Conservation (phyloP, 208 protist genomes). For the Leishmania turanica region DNA sequence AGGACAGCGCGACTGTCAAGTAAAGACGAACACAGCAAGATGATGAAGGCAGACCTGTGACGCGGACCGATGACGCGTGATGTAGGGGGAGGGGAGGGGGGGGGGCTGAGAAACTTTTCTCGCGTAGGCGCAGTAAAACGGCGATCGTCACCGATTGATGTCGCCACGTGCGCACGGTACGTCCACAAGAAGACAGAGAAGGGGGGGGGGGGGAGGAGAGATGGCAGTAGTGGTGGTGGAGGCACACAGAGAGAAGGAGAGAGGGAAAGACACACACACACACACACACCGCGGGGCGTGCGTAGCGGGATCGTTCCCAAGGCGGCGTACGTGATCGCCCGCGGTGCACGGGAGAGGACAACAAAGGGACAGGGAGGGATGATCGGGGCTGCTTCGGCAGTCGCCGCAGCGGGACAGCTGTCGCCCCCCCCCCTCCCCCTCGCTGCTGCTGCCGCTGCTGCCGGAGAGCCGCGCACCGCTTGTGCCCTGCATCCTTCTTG, state of each 20-base stretch:
- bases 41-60: background rate
- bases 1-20: background rate
- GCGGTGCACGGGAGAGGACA: background rate
- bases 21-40: background rate
- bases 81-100: background rate
- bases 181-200: background rate
- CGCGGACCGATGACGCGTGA: background rate
- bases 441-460: background rate
- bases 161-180: background rate
- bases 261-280: slow-evolving; percentile 6
- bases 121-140: background rate
- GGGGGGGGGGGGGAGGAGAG: too few species aligned
- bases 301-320: background rate
- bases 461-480: background rate
- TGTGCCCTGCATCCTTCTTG: background rate
- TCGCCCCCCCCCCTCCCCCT: too few species aligned
- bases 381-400: background rate
- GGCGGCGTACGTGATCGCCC: background rate
- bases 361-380: too few species aligned
- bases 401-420: background rate
- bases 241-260: slow-evolving; percentile 2
- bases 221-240: background rate
- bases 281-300: background rate
- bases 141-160: background rate
- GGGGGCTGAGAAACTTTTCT: background rate